A percentile compares a stretch with the other conserved stretches of the same genome.
Conservation (phyloP, 202 grass and related monocot species). For the Saccharum hybrid region DNA sequence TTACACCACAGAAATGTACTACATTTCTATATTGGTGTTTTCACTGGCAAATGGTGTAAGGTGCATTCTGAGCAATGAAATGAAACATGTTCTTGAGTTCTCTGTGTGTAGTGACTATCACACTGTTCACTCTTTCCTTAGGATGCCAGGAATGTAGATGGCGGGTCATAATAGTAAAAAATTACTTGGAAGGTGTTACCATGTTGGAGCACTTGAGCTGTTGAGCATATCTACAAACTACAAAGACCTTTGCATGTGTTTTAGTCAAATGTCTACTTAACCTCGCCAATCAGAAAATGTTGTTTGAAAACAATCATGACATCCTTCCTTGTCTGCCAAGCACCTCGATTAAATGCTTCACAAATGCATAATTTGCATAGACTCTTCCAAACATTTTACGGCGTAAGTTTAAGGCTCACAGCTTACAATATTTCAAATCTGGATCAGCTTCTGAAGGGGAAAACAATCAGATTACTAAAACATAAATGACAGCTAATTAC, state of each 20-base stretch:
- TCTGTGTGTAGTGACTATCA: not conserved
- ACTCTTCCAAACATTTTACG: not conserved
- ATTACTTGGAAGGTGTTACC: not conserved
- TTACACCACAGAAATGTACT: not conserved
- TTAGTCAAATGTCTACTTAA: not conserved
- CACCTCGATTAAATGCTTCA: constrained; percentile 15
- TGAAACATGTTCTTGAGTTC: not conserved
- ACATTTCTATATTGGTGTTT: not conserved
- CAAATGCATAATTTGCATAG: not conserved
- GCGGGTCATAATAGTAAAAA: not conserved
- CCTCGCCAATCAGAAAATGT: not conserved
- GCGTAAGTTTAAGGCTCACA: not conserved
- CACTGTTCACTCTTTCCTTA: not conserved
- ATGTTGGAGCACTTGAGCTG: constrained; percentile 11
- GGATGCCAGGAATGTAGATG: not conserved
- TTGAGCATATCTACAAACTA: not conserved
- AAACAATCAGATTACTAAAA: constrained; percentile 1
- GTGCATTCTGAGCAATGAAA: not conserved
- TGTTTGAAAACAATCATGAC: constrained; percentile 12
- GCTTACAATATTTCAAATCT: constrained; percentile 15
- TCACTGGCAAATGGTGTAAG: constrained; percentile 1
- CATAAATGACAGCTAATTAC: constrained; percentile 17
- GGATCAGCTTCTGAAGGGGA: not conserved
- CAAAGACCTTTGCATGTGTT: not conserved
- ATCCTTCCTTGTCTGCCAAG: not conserved